These are phyloP conservation scores for Thecaphora frezii DNA, from an alignment of 1,284 basidiomycete genomes.

Conservation along the genomic window DNA sequence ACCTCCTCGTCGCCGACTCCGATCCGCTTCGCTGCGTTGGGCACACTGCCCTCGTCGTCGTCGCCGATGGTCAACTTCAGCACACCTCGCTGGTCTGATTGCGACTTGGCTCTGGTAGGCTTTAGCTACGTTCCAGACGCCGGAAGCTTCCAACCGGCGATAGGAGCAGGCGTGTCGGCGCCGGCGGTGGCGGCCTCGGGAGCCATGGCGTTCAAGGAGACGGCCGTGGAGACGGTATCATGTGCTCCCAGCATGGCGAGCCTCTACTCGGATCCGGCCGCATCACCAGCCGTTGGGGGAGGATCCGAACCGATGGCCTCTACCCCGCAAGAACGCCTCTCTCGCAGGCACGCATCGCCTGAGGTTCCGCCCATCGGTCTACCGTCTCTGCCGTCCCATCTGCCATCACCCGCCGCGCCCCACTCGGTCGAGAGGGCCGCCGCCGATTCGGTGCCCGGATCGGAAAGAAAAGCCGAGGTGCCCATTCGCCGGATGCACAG, in stretches of 20 bases:
- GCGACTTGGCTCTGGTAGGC: slow-evolving; percentile 41
- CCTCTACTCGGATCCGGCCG: not conserved
- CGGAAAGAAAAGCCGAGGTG: not conserved
- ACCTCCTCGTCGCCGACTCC: slow-evolving; percentile 1
- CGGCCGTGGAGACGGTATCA: not conserved
- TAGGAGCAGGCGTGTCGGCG: not conserved
- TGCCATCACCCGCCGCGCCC: not conserved
- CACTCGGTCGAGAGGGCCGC: not conserved
- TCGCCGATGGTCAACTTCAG: slow-evolving; percentile 15
- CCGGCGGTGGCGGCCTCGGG: not conserved
- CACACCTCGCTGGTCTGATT: slow-evolving; percentile 38
- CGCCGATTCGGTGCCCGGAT: no score
- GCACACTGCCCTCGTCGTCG: not conserved
- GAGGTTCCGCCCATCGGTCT: not conserved
- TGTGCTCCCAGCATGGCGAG: not conserved
- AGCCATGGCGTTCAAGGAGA: not conserved
- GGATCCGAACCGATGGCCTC: not conserved
- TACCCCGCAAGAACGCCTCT: not conserved
- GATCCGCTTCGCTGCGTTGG: slow-evolving; percentile 4
- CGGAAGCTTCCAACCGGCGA: slow-evolving; percentile 15
- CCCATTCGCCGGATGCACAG: slow-evolving; percentile 13
- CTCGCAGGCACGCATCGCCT: no score
- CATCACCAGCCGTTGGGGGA: not conserved
- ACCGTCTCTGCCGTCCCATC: not conserved
- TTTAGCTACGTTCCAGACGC: slow-evolving; percentile 46